Conservation (phyloP, 306 rosid species). For the Prunus mira region DNA sequence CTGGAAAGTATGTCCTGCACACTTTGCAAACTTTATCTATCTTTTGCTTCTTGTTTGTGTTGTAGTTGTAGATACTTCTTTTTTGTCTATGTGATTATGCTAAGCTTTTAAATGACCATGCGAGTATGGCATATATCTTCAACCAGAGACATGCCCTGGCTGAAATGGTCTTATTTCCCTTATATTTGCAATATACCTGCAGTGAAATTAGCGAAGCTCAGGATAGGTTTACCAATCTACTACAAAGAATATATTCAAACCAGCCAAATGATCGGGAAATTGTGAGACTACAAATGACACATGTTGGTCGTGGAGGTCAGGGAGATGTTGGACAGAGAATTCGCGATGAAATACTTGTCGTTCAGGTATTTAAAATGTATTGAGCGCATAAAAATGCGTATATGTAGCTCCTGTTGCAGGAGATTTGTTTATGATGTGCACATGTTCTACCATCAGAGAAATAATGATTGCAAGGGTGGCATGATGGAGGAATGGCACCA, state of each 20-base stretch:
- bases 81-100: conserved; percentile 11
- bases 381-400: not conserved
- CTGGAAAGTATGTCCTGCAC: not conserved
- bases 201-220: conserved; percentile 41
- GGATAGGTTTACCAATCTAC: conserved; percentile 28
- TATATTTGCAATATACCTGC: conserved; percentile 4
- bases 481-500: conserved; percentile 54
- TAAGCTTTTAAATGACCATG: conserved; percentile 30
- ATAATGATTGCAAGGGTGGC: conserved; percentile 31
- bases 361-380: conserved; percentile 28
- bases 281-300: conserved; percentile 11
- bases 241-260: conserved; percentile 26
- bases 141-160: not conserved
- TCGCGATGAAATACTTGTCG: conserved; percentile 35
- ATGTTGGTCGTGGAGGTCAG: conserved; percentile 7
- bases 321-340: conserved; percentile 42
- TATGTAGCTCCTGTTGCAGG: not conserved
- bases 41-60: not conserved
- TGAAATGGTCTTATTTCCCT: not conserved
- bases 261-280: conserved; percentile 31
- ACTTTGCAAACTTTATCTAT: not conserved
- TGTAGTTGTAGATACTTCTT: not conserved
- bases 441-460: conserved; percentile 26
- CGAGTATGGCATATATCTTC: not conserved
- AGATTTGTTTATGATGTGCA: not conserved